Percentiles rank a stretch among this genome's conserved stretches.
Evolutionary conservation across 306 rosid genomes (phyloP).

Genomic region (Acacia confusa): DNA sequence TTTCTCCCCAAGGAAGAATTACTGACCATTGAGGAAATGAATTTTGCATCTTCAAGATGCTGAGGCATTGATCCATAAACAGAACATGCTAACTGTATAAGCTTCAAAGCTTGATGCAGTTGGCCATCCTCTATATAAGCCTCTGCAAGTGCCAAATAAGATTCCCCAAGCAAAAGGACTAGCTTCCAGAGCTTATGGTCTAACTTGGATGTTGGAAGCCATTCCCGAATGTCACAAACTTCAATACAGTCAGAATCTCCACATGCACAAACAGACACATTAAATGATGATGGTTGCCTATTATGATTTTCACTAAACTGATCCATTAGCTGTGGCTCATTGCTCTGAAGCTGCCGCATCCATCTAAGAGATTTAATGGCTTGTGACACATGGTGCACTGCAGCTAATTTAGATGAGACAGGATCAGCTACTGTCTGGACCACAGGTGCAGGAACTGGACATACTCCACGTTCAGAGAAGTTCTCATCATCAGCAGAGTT

Average conservation of each 20-base stretch:
- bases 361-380: constrained; percentile 94
- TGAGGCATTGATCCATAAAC: constrained; percentile 97
- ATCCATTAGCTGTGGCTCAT: constrained; percentile 61
- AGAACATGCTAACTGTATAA: constrained; percentile 86
- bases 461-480: constrained; percentile 45
- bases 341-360: constrained; percentile 87
- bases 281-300: constrained; percentile 50
- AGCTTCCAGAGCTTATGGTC: constrained; percentile 93
- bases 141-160: constrained; percentile 91
- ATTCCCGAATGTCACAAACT: constrained; percentile 92
- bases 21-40: constrained; percentile 85
- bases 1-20: constrained; percentile 45
- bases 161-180: constrained; percentile 95
- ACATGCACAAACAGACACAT: constrained; percentile 85
- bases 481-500: constrained; percentile 34
- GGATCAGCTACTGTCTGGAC: constrained; percentile 91
- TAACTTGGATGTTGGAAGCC: constrained; percentile 94
- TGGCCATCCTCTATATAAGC: constrained; percentile 85
- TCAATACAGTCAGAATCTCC: constrained; percentile 97
- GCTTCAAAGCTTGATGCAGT: constrained; percentile 82
- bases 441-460: constrained; percentile 61
- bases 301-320: constrained; percentile 47
- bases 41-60: constrained; percentile 78
- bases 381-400: constrained; percentile 96
- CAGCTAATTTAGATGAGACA: constrained; percentile 87